A percentile compares a stretch with the other conserved stretches of the same genome.
phyloP scores from a whole-genome alignment of 176 grass and related monocot species.

The Musa beccarii region DNA sequence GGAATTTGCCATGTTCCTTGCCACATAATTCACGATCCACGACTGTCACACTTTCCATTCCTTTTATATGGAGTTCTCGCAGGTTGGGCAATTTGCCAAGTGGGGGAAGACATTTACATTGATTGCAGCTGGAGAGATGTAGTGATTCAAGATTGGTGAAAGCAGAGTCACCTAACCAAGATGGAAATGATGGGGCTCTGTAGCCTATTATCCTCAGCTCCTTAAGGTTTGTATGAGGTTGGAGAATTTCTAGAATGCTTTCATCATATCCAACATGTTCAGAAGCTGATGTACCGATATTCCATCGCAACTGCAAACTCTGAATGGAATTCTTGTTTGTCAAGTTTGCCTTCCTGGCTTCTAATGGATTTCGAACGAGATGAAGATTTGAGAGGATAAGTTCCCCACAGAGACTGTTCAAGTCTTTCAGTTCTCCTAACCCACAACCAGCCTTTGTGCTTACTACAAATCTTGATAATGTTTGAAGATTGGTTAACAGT shows the following conservation, averaged over 20 bases:
- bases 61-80: conserved; percentile 21
- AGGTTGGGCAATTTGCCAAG: conserved; percentile 25
- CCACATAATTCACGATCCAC: conserved; percentile 21
- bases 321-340: conserved; percentile 25
- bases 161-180: conserved; percentile 15
- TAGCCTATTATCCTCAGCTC: conserved; percentile 32
- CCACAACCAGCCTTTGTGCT: background rate
- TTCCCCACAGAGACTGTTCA: conserved; percentile 30
- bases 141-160: conserved; percentile 8
- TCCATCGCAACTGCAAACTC: conserved; percentile 35
- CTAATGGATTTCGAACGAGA: conserved; percentile 13
- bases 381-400: conserved; percentile 41
- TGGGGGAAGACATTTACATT: conserved; percentile 3
- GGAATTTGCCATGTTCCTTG: background rate
- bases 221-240: conserved; percentile 12
- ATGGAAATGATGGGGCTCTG: background rate
- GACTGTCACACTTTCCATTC: conserved; percentile 12
- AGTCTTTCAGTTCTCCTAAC: conserved; percentile 20
- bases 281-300: background rate
- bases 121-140: conserved; percentile 7
- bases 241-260: conserved; percentile 20
- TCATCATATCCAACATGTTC: background rate
- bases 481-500: conserved; percentile 23
- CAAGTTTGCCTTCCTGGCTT: conserved; percentile 22
- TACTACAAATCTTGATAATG: conserved; percentile 31